Base-by-base conservation (phyloP, 2,329 filamentous ascomycete species). In the Ampelomyces quisqualis region DNA sequence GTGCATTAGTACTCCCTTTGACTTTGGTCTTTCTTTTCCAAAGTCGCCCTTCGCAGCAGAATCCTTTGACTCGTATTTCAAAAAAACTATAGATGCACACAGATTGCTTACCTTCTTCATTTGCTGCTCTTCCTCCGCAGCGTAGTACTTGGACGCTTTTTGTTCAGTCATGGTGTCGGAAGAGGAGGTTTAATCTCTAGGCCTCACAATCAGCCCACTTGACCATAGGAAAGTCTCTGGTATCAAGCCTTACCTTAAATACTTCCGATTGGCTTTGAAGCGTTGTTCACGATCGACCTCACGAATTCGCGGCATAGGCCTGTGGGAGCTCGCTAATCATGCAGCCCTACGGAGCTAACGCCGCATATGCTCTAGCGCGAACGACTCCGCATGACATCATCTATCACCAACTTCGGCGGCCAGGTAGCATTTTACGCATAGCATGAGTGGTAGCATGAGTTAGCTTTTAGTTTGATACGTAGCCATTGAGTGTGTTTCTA, bases 61-160 rank as follows among this genome's bases (percentile, higher is more conserved):
- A 0, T 7, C 9, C 10, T 7, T 13, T 15, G 24, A 23, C 2
- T 14, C 6, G 1, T 10, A 14, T 20, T 3, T 7, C 2, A 6
- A 8, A 13, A 13, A 6, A 17, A 15, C 9, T 10, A 5, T 3
- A 23, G 32, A 14, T 35, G 28, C 10, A 11, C 11, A 26, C 17
- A 84, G n/a, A 17, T 17, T 20, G 14, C 89, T 80, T 82, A 97
- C 93, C 87, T 94, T 91, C 84, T 90, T 95, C 71, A 84, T 81
- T 76, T 86, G 78, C 72, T 82, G 73, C 72, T 93, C 88, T 75
- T 96, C 91, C 75, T 95, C 87, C 69, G 89, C 88, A 73, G 90
- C 87, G 79, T 97, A 97, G 88, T 91, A 97, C 80, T 95, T 97
- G 79, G 88, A 84, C 68, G 90, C 90, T 85, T 94, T 94, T 74